phyloP scores from a whole-genome alignment of 768 basidiomycete genomes.

The Antrodiella citrinella region DNA sequence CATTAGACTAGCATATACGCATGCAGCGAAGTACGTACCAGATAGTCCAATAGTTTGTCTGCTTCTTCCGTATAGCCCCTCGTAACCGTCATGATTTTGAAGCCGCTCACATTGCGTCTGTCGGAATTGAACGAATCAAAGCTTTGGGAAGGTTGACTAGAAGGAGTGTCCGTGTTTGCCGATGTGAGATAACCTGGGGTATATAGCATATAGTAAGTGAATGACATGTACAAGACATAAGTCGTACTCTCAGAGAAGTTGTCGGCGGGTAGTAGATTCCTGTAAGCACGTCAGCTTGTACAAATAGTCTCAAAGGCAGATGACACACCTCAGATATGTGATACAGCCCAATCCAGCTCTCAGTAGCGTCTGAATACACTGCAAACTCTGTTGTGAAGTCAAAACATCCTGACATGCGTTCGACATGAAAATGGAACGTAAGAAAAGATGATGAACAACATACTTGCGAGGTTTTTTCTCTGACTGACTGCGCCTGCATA shows the following conservation, averaged over 20 bases:
- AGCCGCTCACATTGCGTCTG: conserved; percentile 45
- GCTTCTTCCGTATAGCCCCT: conserved; percentile 78
- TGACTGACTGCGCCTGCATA: conserved; percentile 35
- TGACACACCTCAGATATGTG: conserved; percentile 58
- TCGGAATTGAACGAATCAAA: conserved; percentile 32
- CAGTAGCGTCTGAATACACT: conserved; percentile 64
- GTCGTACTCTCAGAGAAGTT: conserved; percentile 62
- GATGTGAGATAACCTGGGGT: conserved; percentile 48
- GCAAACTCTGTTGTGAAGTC: conserved; percentile 51
- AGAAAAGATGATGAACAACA: background rate
- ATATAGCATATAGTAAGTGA: conserved; percentile 2
- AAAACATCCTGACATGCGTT: conserved; percentile 15
- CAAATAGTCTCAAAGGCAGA: background rate
- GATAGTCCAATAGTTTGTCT: conserved; percentile 71
- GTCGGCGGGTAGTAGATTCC: conserved; percentile 70
- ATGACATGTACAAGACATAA: conserved; percentile 1
- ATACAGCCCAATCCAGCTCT: conserved; percentile 71
- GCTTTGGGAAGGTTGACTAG: conserved; percentile 23
- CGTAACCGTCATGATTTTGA: conserved; percentile 66
- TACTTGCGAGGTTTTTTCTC: conserved; percentile 21
- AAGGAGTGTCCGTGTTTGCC: conserved; percentile 23
- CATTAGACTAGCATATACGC: conserved; percentile 7
- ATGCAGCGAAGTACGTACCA: conserved; percentile 40
- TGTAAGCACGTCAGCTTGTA: conserved; percentile 20
- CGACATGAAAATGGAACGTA: background rate